Evolutionary conservation across 106 monocot species (phyloP).

Genomic region (Amphibolis antarctica): DNA sequence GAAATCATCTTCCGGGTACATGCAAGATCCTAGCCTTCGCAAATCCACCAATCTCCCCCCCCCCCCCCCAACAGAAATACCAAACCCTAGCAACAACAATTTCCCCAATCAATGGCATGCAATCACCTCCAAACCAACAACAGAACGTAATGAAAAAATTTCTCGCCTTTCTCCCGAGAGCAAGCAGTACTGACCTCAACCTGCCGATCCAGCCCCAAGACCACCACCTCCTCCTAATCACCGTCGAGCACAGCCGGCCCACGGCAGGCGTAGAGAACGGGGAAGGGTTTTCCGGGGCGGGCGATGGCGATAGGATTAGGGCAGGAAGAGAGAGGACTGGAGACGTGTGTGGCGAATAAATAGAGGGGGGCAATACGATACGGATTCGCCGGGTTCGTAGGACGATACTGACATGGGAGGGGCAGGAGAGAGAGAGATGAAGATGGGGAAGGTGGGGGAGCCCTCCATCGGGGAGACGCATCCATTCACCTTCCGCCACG

Average conservation of each 20-base stretch:
- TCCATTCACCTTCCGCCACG: constrained; percentile 9
- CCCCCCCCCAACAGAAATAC: neutral
- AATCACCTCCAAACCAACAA: neutral
- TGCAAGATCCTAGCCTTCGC: constrained; percentile 4
- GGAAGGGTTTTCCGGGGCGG: neutral
- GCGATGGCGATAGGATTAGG: constrained; percentile 7
- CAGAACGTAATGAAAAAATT: neutral
- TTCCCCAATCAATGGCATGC: neutral
- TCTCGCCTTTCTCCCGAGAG: neutral
- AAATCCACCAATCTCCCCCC: neutral
- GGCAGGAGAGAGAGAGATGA: neutral
- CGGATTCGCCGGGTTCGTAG: constrained; percentile 30
- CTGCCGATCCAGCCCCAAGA: neutral
- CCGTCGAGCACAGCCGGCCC: neutral
- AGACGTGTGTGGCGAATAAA: neutral
- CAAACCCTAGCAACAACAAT: neutral
- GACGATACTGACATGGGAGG: constrained; percentile 27
- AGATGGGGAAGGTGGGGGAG: constrained; percentile 2
- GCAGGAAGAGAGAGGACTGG: constrained; percentile 12
- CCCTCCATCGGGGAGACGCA: constrained; percentile 1
- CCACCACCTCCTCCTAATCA: neutral
- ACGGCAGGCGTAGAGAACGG: neutral
- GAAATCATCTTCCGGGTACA: neutral
- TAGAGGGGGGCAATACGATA: constrained; percentile 22
- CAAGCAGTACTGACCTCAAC: neutral